These are phyloP conservation scores for Thyridium curvatum DNA, from an alignment of 2,329 filamentous ascomycete genomes.

Conservation along the genomic window DNA sequence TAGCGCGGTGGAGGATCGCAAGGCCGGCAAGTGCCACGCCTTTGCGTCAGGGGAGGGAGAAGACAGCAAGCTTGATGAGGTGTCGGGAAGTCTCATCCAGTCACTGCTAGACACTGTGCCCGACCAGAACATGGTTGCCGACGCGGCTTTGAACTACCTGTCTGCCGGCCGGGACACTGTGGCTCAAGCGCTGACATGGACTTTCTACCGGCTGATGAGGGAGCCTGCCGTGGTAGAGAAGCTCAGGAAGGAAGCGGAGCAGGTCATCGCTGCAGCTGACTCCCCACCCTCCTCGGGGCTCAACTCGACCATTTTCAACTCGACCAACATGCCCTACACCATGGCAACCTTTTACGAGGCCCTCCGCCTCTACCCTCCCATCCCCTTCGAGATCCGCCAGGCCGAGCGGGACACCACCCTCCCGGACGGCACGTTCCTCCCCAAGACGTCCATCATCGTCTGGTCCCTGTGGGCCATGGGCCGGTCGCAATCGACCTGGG, in stretches of 20 bases:
- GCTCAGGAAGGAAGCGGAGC: constrained; percentile 35
- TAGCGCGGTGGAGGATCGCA: constrained; percentile 39
- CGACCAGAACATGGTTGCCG: constrained; percentile 50
- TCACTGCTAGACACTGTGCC: constrained; percentile 51
- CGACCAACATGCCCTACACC: constrained; percentile 45
- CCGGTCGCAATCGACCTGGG: constrained; percentile 49
- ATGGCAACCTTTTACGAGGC: constrained; percentile 57
- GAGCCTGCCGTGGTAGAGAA: constrained; percentile 32
- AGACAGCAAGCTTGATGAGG: constrained; percentile 25
- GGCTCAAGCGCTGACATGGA: constrained; percentile 59
- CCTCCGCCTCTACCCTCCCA: constrained; percentile 55
- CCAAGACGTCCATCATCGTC: constrained; percentile 45
- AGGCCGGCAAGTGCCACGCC: constrained; percentile 4
- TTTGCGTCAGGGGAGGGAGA: neutral
- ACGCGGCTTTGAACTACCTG: constrained; percentile 60
- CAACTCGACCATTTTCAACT: constrained; percentile 29
- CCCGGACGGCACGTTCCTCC: constrained; percentile 55
- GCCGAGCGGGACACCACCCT: constrained; percentile 43
- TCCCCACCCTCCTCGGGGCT: constrained; percentile 9
- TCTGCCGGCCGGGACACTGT: constrained; percentile 60
- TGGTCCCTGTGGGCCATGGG: constrained; percentile 63
- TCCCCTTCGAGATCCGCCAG: constrained; percentile 62
- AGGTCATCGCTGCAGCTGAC: constrained; percentile 12
- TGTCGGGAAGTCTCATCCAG: constrained; percentile 52
- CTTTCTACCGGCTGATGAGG: constrained; percentile 52